A percentile compares a stretch with the other conserved stretches of the same genome.
Conservation (phyloP, 495 filamentous ascomycete genomes). For the Neurospora sp. region DNA sequence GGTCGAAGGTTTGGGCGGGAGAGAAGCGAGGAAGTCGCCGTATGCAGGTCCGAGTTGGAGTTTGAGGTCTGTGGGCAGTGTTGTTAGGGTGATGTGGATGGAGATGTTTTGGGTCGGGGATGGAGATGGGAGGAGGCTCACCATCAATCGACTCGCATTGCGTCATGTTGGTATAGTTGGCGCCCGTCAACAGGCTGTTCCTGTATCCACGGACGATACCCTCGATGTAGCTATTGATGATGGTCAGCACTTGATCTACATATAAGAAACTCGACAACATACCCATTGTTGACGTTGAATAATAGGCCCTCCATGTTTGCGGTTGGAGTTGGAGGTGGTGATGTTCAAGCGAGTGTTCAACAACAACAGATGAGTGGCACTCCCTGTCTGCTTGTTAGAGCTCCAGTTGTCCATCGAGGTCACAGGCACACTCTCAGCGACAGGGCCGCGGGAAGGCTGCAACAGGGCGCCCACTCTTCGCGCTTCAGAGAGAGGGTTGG, state of each 20-base stretch:
- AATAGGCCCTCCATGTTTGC: slow-evolving; percentile 82
- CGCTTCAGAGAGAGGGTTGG: neutral
- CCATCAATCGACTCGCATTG: slow-evolving; percentile 99
- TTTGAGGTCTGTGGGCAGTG: slow-evolving; percentile 65
- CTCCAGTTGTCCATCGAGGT: neutral
- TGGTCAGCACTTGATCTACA: slow-evolving; percentile 20
- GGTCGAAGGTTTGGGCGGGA: slow-evolving; percentile 94
- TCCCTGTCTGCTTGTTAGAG: slow-evolving; percentile 3
- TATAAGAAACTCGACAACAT: slow-evolving; percentile 16
- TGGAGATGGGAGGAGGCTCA: slow-evolving; percentile 26
- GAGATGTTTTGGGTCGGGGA: neutral
- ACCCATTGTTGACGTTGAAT: slow-evolving; percentile 95
- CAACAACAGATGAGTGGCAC: slow-evolving; percentile 4
- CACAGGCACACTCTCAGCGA: neutral
- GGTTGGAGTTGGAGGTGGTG: slow-evolving; percentile 2
- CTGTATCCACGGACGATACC: slow-evolving; percentile 95
- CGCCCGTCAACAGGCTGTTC: slow-evolving; percentile 79
- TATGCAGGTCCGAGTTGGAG: slow-evolving; percentile 93
- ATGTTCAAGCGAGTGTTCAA: neutral
- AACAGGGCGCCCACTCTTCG: neutral
- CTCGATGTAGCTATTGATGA: slow-evolving; percentile 68
- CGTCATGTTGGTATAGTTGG: slow-evolving; percentile 90
- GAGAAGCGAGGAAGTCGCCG: slow-evolving; percentile 89
- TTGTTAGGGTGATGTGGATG: slow-evolving; percentile 1
- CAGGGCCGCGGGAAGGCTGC: neutral